Base-by-base conservation (phyloP, 1,284 basidiomycete genomes). In the Meripilus lineatus region DNA sequence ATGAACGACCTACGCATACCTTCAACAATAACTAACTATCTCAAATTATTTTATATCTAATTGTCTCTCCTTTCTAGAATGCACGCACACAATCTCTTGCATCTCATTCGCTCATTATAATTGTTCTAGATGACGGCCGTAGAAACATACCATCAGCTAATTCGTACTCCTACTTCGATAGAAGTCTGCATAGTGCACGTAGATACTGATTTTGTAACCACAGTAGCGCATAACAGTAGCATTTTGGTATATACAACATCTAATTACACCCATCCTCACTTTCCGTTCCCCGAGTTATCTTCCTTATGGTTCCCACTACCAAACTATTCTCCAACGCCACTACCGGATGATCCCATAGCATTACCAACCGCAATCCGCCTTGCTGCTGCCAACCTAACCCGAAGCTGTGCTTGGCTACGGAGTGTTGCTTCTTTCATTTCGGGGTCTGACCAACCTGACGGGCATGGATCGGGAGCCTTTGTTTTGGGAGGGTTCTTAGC, bases 381-480 rank as follows among this genome's bases (percentile, higher is more conserved):
- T 49, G 71, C 74, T 35, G 69, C 70, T 14, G 70, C 72, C 25
- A 81, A 66, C 42, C 74, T 70, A 28, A 68, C 66, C 17, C 68
- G 70, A 52, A 80, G 55, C 47, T 68, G 72, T 40, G 74, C 72
- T 53, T 74, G 72, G 37, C 60, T 61, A 48, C 74, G 71, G 21
- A 52, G 80, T 61, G 49, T 64, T 50, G 60, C 67, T 58, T 77
- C 78, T 47, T 28, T 24, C 40, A 32, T 32, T 30, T 32, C 26
- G 25, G 22, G 6, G 11, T 41, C 40, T 32, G 40, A 21, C 23
- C 32, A 14, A 5, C 32, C 32, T n/a, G n/a, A 33, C 13, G 4
- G 13, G n/a, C 15, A n/a, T 33, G 32, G 32, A 5, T 33, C 32
- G n/a, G 32, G n/a, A 18, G 20, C 13, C 32, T 15, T 10, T 30